Evolutionary conservation across 2,329 filamentous ascomycete species (phyloP).

Genomic region (Chaetomium olivaceum): DNA sequence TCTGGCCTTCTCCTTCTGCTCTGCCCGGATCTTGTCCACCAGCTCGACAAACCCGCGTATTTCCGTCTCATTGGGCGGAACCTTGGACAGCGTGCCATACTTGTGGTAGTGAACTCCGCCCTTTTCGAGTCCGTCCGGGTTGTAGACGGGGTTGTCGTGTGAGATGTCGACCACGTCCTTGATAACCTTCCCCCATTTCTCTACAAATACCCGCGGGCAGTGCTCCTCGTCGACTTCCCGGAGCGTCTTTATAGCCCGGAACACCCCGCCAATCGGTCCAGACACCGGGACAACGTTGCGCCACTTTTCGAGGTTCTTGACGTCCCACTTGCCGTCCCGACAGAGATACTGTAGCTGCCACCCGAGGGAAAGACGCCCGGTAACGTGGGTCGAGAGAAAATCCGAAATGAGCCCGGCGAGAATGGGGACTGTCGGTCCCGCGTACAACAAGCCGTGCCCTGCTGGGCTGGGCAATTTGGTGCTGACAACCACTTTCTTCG

Average conservation of each 20-base stretch:
- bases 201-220: slow-evolving; percentile 70
- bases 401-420: slow-evolving; percentile 80
- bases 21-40: slow-evolving; percentile 60
- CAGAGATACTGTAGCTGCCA: slow-evolving; percentile 92
- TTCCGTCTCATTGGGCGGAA: slow-evolving; percentile 66
- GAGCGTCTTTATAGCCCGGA: slow-evolving; percentile 90
- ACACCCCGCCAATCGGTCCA: slow-evolving; percentile 72
- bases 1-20: slow-evolving; percentile 50
- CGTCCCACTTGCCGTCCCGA: slow-evolving; percentile 93
- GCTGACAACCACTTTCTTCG: slow-evolving; percentile 62
- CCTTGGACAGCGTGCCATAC: slow-evolving; percentile 88
- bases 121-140: slow-evolving; percentile 68
- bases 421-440: slow-evolving; percentile 70
- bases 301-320: slow-evolving; percentile 96
- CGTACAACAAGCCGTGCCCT: slow-evolving; percentile 82
- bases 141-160: slow-evolving; percentile 87
- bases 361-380: slow-evolving; percentile 73
- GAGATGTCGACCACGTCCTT: slow-evolving; percentile 86
- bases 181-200: slow-evolving; percentile 65
- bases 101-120: slow-evolving; percentile 76
- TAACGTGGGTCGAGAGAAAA: slow-evolving; percentile 75
- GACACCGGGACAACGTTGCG: slow-evolving; percentile 76
- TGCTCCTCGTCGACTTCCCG: slow-evolving; percentile 85
- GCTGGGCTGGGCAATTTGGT: slow-evolving; percentile 74
- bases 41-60: slow-evolving; percentile 56